Base-by-base conservation (phyloP, 1,284 basidiomycete genomes). In the Wallemia hederae region DNA sequence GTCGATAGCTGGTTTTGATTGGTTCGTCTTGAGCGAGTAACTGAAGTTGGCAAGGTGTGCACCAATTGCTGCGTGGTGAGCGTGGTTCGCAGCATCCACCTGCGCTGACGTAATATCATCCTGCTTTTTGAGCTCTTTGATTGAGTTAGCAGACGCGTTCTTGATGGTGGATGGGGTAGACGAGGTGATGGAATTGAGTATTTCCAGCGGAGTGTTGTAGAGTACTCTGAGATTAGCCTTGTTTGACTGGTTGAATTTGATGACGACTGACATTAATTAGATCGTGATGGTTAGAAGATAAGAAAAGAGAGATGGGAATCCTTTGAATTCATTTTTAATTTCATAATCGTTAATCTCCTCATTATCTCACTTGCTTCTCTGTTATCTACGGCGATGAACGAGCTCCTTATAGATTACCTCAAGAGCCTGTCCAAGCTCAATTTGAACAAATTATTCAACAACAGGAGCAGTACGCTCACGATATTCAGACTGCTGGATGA, bases 11-110 rank as follows among this genome's bases (percentile, higher is more conserved):
- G 59, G n/a, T 68, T 67, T 33, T 67, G 66, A 66, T 58, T 68
- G 65, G n/a, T 67, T 66, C 0, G 84, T 87, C 70, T 88, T 86
- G 65, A 88, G 72, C 1, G 78, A 77, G 58, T 66, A 87, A 61
- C 78, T 76, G 71, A 82, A 87, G 55, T 76, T 66, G 1, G 82
- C 81, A 62, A 88, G 74, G 66, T 83, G 74, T 1, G 85, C 79
- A 1, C 80, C 84, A 15, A 28, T 58, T 14, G 56, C 56, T 14
- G 56, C 56, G 14, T 26, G 25, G 24, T 58, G 56, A 5, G 56
- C 14, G 39, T 17, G 22, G 5, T 49, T 14, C 5, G 14, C 22
- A 49, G 39, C 39, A n/a, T 49, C 39, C 3, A 49, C 39, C 19
- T 49, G 11, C 3, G 39, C 39, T 49, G 39, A 17, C 5, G 11